Evolutionary conservation across 2,329 filamentous ascomycete species (phyloP), one percentile per base, ranked within the genome.

Genomic region (Macrophomina tecta): DNA sequence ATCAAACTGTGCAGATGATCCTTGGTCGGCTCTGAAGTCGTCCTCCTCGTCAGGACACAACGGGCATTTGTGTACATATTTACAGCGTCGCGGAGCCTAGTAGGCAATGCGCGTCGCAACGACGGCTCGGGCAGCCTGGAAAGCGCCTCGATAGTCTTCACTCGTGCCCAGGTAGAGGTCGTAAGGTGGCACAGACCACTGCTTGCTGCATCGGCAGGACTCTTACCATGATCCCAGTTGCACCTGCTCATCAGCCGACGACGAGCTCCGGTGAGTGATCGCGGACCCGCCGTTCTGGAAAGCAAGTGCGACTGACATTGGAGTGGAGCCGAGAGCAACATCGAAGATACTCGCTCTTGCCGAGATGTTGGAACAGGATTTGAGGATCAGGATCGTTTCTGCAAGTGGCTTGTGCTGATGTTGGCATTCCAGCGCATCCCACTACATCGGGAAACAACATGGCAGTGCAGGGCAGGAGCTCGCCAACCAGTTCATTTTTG

Each of bases 191-290:
- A 62, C 45, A 49, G 58, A 49, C 58, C 58, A 62, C 42, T 49
- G 58, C 58, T 49, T 62, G 45, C 45, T 62, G 58, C 58, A 49
- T 49, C 58, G 58, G 49, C 58, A 62, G 23, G 58, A 28, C n/a
- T 16, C 34, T 28, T 30, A 18, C 42, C 4, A n/a, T 9, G n/a
- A 38, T 12, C 45, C 58, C 40, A 32, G 42, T 12, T 49, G 18
- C 42, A 12, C 16, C 45, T 36, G 58, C 28, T 62, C 46, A 14
- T 62, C 42, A n/a, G 58, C 45, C n/a, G 34, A 62, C 58, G 28
- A 38, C 32, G n/a, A 38, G 45, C 8, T 8, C 16, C 11, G 2
- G 45, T 23, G n/a, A 16, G 16, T 28, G 42, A 49, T 16, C n/a
- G 5, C 3, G 28, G 45, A 62, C 18, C 45, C 45, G 45, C 42